Base-by-base conservation (phyloP, 257 asterid genomes). In the Gardenia jasminoides region DNA sequence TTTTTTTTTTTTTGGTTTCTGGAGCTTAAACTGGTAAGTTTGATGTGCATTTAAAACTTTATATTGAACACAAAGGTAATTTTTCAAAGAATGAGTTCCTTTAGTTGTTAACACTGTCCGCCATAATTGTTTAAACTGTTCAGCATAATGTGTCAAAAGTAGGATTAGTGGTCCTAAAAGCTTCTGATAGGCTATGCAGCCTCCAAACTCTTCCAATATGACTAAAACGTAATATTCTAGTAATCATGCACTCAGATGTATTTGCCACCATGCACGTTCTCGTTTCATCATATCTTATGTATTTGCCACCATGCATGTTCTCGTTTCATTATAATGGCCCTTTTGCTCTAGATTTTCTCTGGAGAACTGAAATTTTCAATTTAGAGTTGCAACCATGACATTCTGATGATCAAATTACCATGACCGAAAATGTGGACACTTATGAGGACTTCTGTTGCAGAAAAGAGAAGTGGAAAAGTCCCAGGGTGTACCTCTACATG, bases 401-500 rank as follows among this genome's bases (percentile, higher is more conserved):
- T 5, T 43, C 7, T 20, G 52, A 46, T 71, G 33, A 15, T 46
- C 31, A 70, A 24, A 22, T 71, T 70, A 1, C n/a, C 43, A 70
- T 11, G 75, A 16, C 26, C 3, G 39, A 31, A 47, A 9, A 59
- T 10, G 24, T 13, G 5, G 31, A 59, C 13, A 64, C 68, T 2
- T 26, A 26, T 6, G 26, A 64, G 67, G 67, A 28, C 19, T 3
- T 33, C 20, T 24, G 43, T 65, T 65, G 70, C 24, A 70, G 39
- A 7, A 46, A 46, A 44, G 6, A n/a, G 39, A 68, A 19, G 70
- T n/a, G 72, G 67, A 61, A 33, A 65, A 62, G 39, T 72, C 52
- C 66, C 33, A 44, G 71, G 76, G 26, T 41, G 73, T 80, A 92
- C 98, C 97, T 93, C 96, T 59, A 89, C 84, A 47, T 92, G 98